Base-by-base conservation (phyloP, 108 stramenopile species). In the Pseudonitzschia pungens region DNA sequence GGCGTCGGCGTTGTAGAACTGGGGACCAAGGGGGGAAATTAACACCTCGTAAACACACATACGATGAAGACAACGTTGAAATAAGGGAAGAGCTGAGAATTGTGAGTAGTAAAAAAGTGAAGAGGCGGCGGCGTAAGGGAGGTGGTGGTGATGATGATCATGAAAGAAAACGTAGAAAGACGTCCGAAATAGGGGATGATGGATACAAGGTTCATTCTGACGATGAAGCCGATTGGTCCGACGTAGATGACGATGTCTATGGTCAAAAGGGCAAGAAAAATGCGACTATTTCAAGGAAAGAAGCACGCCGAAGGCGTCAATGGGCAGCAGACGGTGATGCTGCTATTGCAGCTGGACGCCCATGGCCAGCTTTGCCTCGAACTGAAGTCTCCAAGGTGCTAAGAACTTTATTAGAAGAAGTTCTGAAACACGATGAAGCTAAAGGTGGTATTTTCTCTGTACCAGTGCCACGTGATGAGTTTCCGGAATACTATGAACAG, bases 401-500 rank as follows among this genome's bases (percentile, higher is more conserved):
- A n/a, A 69, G 59, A 18, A 77, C 87, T 59, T 65, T 94, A 18
- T 65, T 94, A 16, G 91, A 92, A 14, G 83, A 86, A 79, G 83
- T 91, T 2, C 86, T 94, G 12, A 84, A 86, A 77, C 75, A 85
- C 53, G 93, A 94, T 57, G 68, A 84, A 62, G 66, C 77, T 9
- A 87, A 76, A 29, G 85, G 87, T 51, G 93, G 93, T 12, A 63
- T 90, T 48, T 92, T 95, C 59, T 92, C 89, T 54, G 82, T 76
- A 29, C 89, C 94, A 27, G 94, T 95, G 45, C 86, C 91, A 28
- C 79, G 70, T 65, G 89, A 92, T 50, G 86, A 90, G 7, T 92
- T 90, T 63, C 94, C 94, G n/a, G 94, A 92, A 29, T 95, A 95
- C 76, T 95, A 95, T 62, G 88, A 95, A 56, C 73, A 86, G 31